These are phyloP conservation scores for Exophiala calicioides DNA, from an alignment of 2,329 filamentous ascomycete genomes.

Conservation along the genomic window DNA sequence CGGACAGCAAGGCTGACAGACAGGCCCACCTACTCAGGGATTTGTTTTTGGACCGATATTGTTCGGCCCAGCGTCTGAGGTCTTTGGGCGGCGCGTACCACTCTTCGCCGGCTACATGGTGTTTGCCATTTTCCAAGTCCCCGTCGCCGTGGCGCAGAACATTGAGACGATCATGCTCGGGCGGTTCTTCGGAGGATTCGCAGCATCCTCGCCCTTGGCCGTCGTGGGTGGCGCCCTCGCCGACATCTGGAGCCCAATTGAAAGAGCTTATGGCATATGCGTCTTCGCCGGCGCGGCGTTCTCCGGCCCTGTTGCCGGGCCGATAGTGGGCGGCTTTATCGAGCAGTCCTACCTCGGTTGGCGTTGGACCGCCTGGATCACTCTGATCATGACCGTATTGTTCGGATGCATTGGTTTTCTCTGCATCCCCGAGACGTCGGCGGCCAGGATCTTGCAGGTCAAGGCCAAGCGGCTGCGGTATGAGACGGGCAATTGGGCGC, in stretches of 20 bases:
- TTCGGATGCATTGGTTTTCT: constrained; percentile 48
- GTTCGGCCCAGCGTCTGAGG: constrained; percentile 49
- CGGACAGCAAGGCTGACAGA: not conserved
- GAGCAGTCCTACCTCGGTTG: constrained; percentile 53
- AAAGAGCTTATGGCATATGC: constrained; percentile 49
- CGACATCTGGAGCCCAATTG: constrained; percentile 52
- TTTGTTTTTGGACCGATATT: constrained; percentile 43
- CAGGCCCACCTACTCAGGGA: constrained; percentile 28
- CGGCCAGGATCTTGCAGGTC: constrained; percentile 49
- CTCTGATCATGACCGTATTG: constrained; percentile 49
- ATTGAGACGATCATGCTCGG: constrained; percentile 56
- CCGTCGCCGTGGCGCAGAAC: constrained; percentile 56
- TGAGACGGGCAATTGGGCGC: constrained; percentile 50
- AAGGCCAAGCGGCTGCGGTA: constrained; percentile 52
- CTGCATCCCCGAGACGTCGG: constrained; percentile 55
- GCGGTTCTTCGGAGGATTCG: constrained; percentile 57
- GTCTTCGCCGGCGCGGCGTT: constrained; percentile 51
- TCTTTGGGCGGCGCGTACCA: constrained; percentile 53
- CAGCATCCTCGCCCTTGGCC: constrained; percentile 53
- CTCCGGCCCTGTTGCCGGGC: constrained; percentile 45
- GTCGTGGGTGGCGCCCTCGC: constrained; percentile 53
- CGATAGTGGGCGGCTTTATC: constrained; percentile 54
- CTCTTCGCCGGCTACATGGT: constrained; percentile 51
- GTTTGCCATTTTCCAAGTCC: constrained; percentile 58
- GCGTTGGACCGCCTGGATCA: constrained; percentile 61